Evolutionary conservation across 768 basidiomycete species (phyloP).

Genomic region (Termitomyces eurrhizus): DNA sequence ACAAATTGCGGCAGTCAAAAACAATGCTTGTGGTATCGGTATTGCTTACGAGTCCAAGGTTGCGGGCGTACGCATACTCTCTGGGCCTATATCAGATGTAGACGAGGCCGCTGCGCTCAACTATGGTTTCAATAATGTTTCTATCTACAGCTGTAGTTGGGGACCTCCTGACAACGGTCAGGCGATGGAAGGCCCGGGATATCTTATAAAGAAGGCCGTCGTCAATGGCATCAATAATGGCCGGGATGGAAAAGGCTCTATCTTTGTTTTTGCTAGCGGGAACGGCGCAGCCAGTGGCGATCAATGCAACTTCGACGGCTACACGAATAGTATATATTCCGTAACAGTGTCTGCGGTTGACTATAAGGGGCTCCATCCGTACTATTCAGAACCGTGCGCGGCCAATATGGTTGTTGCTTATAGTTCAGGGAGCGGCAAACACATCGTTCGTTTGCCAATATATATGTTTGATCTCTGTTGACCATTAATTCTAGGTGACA

Average conservation of each 20-base stretch:
- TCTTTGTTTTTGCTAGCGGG: conserved; percentile 97
- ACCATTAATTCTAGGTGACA: conserved; percentile 60
- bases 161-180: conserved; percentile 94
- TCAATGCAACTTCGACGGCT: conserved; percentile 99
- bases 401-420: conserved; percentile 97
- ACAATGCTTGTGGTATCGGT: conserved; percentile 91
- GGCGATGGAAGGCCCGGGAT: conserved; percentile 91
- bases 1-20: conserved; percentile 90
- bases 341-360: conserved; percentile 97
- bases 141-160: conserved; percentile 97
- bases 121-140: conserved; percentile 87
- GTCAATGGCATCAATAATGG: conserved; percentile 92
- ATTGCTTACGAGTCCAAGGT: conserved; percentile 90
- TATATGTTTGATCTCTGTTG: conserved; percentile 13
- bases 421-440: conserved; percentile 89
- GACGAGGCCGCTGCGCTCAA: conserved; percentile 96
- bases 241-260: conserved; percentile 82
- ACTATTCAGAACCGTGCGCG: conserved; percentile 96
- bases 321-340: conserved; percentile 96
- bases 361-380: conserved; percentile 89
- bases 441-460: conserved; percentile 64
- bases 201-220: conserved; percentile 90
- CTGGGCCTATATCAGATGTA: conserved; percentile 89
- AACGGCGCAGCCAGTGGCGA: conserved; percentile 91
- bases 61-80: conserved; percentile 93